These are phyloP conservation scores for Takakia lepidozioides DNA, from an alignment of 225 moss, liverwort and hornwort species.

Conservation along the genomic window DNA sequence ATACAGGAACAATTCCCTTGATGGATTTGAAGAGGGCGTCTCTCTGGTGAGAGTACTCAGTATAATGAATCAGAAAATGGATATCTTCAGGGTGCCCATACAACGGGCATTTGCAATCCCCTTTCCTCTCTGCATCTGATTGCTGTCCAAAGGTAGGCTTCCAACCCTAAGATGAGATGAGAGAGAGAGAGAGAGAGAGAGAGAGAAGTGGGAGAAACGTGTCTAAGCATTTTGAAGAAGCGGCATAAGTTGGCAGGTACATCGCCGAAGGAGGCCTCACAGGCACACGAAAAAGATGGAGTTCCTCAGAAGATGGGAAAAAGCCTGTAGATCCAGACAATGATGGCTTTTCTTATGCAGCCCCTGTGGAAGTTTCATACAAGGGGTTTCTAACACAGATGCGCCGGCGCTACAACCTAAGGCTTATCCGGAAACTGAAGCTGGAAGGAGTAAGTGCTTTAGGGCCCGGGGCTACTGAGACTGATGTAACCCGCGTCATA, in stretches of 20 bases:
- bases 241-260: conserved; percentile 40
- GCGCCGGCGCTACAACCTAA: conserved; percentile 63
- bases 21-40: too few relatives aligned
- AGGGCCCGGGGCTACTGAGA: conserved; percentile 83
- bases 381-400: conserved; percentile 64
- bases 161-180: too few relatives aligned
- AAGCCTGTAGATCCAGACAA: conserved; percentile 42
- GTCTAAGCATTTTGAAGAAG: too few relatives aligned
- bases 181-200: too few relatives aligned
- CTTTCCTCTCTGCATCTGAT: too few relatives aligned
- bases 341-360: conserved; percentile 79
- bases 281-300: conserved; percentile 79
- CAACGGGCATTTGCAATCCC: too few relatives aligned
- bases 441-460: conserved; percentile 77
- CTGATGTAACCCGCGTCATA: conserved; percentile 64
- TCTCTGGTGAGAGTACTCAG: too few relatives aligned
- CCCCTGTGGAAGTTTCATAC: conserved; percentile 79
- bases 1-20: too few relatives aligned
- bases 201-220: too few relatives aligned
- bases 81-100: too few relatives aligned
- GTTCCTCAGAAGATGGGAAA: conserved; percentile 28
- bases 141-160: too few relatives aligned
- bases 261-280: conserved; percentile 82
- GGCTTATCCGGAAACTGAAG: conserved; percentile 71
- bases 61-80: too few relatives aligned